Percentiles rank a stretch among this genome's conserved stretches.
Conservation (phyloP, 2,329 filamentous ascomycete species). For the Alternaria sp. region DNA sequence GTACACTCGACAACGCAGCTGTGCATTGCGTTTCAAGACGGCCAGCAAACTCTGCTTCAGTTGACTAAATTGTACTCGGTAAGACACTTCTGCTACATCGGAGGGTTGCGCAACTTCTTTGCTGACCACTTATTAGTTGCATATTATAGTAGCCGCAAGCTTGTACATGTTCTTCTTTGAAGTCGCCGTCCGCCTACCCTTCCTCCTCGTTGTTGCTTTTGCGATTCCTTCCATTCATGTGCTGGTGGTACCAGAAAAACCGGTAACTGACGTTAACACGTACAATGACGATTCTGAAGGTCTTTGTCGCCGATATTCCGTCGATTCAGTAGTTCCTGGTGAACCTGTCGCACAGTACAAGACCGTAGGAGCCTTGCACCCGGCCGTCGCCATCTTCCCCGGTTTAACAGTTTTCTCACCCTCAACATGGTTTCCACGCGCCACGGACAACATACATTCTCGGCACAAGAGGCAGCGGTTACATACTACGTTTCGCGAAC, state of each 20-base stretch:
- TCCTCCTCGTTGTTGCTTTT: background rate
- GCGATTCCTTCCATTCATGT: slow-evolving; percentile 1
- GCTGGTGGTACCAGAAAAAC: background rate
- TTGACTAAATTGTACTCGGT: background rate
- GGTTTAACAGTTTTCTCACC: background rate
- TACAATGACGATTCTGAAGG: background rate
- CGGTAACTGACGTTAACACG: rapidly evolving
- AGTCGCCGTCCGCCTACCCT: background rate
- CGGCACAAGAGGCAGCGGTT: background rate
- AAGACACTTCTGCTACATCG: background rate
- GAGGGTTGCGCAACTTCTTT: too few species aligned
- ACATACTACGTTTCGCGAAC: background rate
- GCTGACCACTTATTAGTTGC: background rate
- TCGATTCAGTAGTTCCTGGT: background rate
- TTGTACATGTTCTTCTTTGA: slow-evolving; percentile 1
- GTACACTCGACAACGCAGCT: background rate
- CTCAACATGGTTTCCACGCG: background rate
- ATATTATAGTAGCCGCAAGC: background rate
- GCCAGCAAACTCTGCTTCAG: background rate
- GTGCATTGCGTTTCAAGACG: background rate
- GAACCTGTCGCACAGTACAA: background rate
- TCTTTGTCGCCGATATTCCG: background rate
- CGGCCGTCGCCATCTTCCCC: background rate
- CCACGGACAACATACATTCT: background rate
- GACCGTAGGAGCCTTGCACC: background rate